Percentiles rank a stretch among this genome's conserved stretches.
phyloP scores from a whole-genome alignment of 371 early-diverging fungal species.

The Mucor piriformis region DNA sequence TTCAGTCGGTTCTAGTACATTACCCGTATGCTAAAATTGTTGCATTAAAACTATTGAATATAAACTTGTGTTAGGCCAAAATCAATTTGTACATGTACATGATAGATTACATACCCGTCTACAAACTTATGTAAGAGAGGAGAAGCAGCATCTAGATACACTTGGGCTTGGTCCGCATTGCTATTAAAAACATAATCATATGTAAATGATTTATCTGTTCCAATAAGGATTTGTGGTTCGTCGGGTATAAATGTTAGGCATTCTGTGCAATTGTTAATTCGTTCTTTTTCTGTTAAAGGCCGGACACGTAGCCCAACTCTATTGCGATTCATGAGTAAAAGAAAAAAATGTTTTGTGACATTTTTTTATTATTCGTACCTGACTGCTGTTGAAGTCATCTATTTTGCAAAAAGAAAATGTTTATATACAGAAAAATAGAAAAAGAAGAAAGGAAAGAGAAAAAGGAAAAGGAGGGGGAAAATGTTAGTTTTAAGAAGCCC shows the following conservation, averaged over 20 bases:
- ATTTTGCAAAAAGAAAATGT: not conserved
- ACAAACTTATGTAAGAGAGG: conserved; percentile 83
- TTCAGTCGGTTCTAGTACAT: conserved; percentile 48
- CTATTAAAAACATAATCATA: conserved; percentile 88
- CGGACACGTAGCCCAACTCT: conserved; percentile 86
- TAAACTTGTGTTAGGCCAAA: no score
- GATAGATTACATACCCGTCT: conserved; percentile 71
- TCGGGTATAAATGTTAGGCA: conserved; percentile 73
- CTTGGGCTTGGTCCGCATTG: conserved; percentile 67
- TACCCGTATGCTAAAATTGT: conserved; percentile 1
- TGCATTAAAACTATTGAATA: conserved; percentile 70
- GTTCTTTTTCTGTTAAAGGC: conserved; percentile 80
- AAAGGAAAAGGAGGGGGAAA: conserved; percentile 6
- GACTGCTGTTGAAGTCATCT: conserved; percentile 46
- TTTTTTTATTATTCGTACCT: conserved; percentile 23
- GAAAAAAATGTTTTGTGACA: not conserved
- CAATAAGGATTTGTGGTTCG: conserved; percentile 69
- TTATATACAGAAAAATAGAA: not conserved
- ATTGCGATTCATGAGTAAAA: conserved; percentile 6
- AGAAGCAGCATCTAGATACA: conserved; percentile 75
- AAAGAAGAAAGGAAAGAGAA: not conserved
- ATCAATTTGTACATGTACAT: not conserved
- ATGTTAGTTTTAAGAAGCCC: conserved; percentile 10
- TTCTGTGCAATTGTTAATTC: conserved; percentile 70
- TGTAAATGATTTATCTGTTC: conserved; percentile 77